Conservation (phyloP, 164 flowering plant genomes). For the Umbellularia californica region DNA sequence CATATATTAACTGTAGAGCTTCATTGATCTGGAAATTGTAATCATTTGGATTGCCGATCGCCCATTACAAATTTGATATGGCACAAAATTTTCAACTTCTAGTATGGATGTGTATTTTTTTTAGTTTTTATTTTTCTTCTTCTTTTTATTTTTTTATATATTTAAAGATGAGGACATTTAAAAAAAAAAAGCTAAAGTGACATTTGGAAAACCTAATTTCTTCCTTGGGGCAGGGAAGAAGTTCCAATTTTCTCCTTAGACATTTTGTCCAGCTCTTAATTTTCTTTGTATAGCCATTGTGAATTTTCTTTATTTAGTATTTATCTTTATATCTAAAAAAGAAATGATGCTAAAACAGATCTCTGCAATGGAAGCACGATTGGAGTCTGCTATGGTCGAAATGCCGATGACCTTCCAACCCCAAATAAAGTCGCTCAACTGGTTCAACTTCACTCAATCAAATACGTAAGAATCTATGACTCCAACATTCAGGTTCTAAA, state of each 20-base stretch:
- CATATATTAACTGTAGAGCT: neutral
- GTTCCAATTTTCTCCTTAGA: neutral
- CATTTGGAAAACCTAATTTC: too few relatives aligned
- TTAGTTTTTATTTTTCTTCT: neutral
- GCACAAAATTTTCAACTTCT: slow-evolving; percentile 7
- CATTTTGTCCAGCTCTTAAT: neutral
- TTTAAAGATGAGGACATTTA: too few relatives aligned
- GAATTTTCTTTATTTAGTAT: neutral
- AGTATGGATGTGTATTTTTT: neutral
- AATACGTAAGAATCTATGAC: slow-evolving; percentile 76
- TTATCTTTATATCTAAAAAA: neutral
- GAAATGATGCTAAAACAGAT: slow-evolving; percentile 26
- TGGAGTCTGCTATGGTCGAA: slow-evolving; percentile 94
- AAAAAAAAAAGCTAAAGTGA: too few relatives aligned
- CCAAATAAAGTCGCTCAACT: slow-evolving; percentile 81
- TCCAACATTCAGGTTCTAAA: slow-evolving; percentile 82
- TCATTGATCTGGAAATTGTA: neutral
- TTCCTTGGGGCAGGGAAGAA: too few relatives aligned
- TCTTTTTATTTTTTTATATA: neutral
- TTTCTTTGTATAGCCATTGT: neutral
- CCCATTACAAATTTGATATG: neutral
- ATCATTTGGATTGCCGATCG: neutral
- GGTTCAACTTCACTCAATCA: slow-evolving; percentile 62
- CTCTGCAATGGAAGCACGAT: slow-evolving; percentile 57
- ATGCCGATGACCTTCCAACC: slow-evolving; percentile 93